A percentile compares a stretch with the other conserved stretches of the same genome.
Conservation (phyloP, 1,139 yeast species). For the Saccharomycopsis hybrid region DNA sequence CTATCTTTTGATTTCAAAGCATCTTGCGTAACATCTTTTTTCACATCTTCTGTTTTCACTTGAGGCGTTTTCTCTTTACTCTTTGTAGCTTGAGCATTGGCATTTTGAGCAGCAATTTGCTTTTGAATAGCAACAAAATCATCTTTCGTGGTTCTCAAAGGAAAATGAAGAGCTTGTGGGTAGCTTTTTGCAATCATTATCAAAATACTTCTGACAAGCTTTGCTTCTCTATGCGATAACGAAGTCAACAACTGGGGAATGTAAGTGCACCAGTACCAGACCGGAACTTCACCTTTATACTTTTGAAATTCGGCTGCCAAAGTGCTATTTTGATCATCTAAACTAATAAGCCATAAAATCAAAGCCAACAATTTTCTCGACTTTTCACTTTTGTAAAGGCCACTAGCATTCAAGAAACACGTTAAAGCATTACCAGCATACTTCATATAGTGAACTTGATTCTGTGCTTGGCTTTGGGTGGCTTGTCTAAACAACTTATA, state of each 20-base stretch:
- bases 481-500: conserved; percentile 83
- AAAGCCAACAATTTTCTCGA: conserved; percentile 84
- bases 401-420: conserved; percentile 96
- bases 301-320: conserved; percentile 84
- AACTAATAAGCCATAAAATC: conserved; percentile 85
- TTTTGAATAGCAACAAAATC: conserved; percentile 86
- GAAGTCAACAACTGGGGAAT: conserved; percentile 92
- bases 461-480: conserved; percentile 47
- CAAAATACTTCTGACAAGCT: conserved; percentile 78
- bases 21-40: background rate
- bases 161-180: conserved; percentile 97
- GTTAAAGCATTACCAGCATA: conserved; percentile 92
- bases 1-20: background rate
- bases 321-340: conserved; percentile 81
- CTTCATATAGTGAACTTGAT: conserved; percentile 35
- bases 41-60: conserved; percentile 2
- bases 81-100: background rate
- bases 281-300: conserved; percentile 94
- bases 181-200: conserved; percentile 91
- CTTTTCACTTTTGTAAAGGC: conserved; percentile 86
- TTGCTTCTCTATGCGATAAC: conserved; percentile 85
- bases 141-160: conserved; percentile 88
- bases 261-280: conserved; percentile 98
- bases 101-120: conserved; percentile 36
- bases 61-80: conserved; percentile 2